Percentiles rank a stretch among this genome's conserved stretches.
Conservation (phyloP, 768 basidiomycete genomes). For the Myochromella boudieri region DNA sequence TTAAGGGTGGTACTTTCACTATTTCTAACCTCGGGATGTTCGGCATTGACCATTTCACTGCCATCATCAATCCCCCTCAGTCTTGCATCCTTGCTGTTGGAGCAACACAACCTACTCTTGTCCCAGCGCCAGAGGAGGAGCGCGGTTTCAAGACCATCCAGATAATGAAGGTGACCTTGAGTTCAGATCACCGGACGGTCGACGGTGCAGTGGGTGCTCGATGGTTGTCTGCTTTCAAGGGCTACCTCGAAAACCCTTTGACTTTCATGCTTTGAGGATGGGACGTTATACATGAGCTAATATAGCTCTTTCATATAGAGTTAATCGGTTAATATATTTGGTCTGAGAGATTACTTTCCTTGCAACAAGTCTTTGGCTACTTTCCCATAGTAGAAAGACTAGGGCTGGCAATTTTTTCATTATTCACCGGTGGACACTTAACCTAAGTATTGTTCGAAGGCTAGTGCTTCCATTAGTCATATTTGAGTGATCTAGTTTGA, state of each 20-base stretch:
- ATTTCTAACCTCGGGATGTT: conserved; percentile 99
- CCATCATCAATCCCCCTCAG: conserved; percentile 98
- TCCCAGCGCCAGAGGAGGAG: conserved; percentile 85
- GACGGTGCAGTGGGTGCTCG: conserved; percentile 94
- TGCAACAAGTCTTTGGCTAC: not conserved
- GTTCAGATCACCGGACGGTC: conserved; percentile 92
- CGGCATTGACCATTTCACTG: conserved; percentile 92
- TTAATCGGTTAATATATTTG: conserved; percentile 16
- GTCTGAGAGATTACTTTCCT: not conserved
- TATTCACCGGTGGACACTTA: too few relatives aligned
- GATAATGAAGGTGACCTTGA: conserved; percentile 94
- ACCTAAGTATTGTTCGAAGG: too few relatives aligned
- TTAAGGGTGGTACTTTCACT: conserved; percentile 94
- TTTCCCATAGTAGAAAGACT: not conserved
- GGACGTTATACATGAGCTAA: not conserved
- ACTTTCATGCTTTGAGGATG: conserved; percentile 87
- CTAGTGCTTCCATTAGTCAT: too few relatives aligned
- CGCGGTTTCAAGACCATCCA: conserved; percentile 93
- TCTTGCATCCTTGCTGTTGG: conserved; percentile 97
- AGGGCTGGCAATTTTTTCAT: too few relatives aligned
- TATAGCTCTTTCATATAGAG: conserved; percentile 9
- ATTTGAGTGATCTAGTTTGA: too few relatives aligned
- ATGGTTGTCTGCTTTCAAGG: conserved; percentile 93
- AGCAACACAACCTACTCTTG: conserved; percentile 78
- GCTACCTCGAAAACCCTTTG: conserved; percentile 94